These are phyloP conservation scores for Tuber calosporum DNA, from an alignment of 495 filamentous ascomycete species.

Conservation along the genomic window DNA sequence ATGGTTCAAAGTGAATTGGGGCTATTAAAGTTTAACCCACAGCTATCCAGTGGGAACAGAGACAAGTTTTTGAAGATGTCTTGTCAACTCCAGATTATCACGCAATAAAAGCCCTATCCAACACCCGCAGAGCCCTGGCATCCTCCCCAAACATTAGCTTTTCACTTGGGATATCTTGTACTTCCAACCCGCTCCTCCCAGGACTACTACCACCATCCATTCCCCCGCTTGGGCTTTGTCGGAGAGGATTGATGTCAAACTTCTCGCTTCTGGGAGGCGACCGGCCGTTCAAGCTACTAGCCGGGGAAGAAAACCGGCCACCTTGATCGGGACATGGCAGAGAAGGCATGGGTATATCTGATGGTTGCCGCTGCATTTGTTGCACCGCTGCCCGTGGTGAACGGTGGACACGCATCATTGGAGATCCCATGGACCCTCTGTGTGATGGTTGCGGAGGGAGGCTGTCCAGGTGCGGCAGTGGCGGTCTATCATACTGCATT, in stretches of 20 bases:
- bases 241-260: conserved; percentile 40
- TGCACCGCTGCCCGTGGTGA: conserved; percentile 29
- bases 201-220: conserved; percentile 42
- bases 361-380: conserved; percentile 29
- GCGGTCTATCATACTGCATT: conserved; percentile 40
- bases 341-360: conserved; percentile 31
- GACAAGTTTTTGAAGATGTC: conserved; percentile 13
- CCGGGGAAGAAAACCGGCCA: conserved; percentile 45
- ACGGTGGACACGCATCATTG: conserved; percentile 37
- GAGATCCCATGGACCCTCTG: conserved; percentile 36
- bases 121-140: conserved; percentile 56
- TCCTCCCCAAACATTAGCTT: conserved; percentile 62
- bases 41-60: conserved; percentile 10
- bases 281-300: conserved; percentile 43
- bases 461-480: conserved; percentile 35
- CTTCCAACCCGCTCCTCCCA: conserved; percentile 45
- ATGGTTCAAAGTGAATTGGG: background rate
- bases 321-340: conserved; percentile 40
- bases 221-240: conserved; percentile 38
- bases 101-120: conserved; percentile 50
- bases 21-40: conserved; percentile 45
- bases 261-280: conserved; percentile 32
- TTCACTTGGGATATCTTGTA: conserved; percentile 58
- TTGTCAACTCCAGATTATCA: conserved; percentile 6
- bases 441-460: conserved; percentile 35